Evolutionary conservation across 345 rosid genomes (phyloP), one percentile per base, ranked within the genome.

Genomic region (Corchorus capsularis): DNA sequence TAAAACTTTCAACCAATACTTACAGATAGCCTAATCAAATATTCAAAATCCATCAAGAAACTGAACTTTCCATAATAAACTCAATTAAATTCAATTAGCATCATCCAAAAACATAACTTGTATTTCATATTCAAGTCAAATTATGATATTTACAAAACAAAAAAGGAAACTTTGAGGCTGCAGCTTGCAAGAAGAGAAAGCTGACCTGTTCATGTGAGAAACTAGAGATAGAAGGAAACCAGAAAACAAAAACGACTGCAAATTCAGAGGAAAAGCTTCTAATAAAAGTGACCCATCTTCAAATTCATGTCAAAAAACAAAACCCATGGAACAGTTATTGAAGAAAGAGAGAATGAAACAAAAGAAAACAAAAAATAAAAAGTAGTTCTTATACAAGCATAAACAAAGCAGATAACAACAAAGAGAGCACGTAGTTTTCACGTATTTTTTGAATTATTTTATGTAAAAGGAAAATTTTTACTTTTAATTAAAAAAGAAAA

Each of bases 341-440:
- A 10, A 45, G 63, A 52, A 50, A 74, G 70, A 72, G 74, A 73
- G 71, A 75, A 17, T 47, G 32, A 75, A 39, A 50, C 68, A 4
- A 72, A 65, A 49, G 19, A 62, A 45, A 76, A 74, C 39, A 57
- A 77, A 74, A 34, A 63, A 15, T 49, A 52, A n/a, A n/a, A 35
- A 70, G 62, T 53, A 17, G 73, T 17, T 70, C 35, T 53, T 50
- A 50, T 74, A 34, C 34, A n/a, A 10, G 45, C 63, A 17, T 57
- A 16, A 59, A 47, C 47, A 41, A 41, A 14, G 27, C 39, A 39
- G 37, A 69, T n/a, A 55, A 53, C 47, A 75, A 73, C 73, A 70
- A 57, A 77, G 62, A 72, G 69, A 75, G 83, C 90, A 88, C 87
- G 84, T 85, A 77, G 87, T 59, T 77, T 79, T 80, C 85, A 72